These are phyloP conservation scores for Didymella pomorum DNA, from an alignment of 2,329 filamentous ascomycete species.

Conservation along the genomic window DNA sequence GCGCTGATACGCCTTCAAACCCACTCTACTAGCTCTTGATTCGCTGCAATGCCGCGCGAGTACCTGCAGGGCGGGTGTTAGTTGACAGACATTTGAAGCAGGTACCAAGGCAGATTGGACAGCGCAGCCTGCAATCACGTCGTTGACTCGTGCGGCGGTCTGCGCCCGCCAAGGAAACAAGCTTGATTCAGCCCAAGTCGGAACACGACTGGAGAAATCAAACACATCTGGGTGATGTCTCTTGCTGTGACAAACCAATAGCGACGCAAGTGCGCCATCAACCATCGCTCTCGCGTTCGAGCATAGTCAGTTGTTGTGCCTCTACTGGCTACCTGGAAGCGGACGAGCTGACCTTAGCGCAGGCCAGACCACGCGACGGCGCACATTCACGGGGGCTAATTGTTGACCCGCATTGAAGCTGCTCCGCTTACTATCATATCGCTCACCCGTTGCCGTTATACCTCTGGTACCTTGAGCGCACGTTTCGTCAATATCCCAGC, in stretches of 20 bases:
- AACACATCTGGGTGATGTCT: conserved; percentile 18
- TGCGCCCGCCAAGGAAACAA: conserved; percentile 17
- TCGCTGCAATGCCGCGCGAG: conserved; percentile 1
- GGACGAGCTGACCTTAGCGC: conserved; percentile 19
- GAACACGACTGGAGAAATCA: conserved; percentile 5
- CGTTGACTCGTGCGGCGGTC: conserved; percentile 15
- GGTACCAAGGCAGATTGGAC: conserved; percentile 17
- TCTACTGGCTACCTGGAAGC: conserved; percentile 2
- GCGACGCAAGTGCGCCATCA: conserved; percentile 9
- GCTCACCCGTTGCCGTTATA: conserved; percentile 18
- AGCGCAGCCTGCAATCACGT: conserved; percentile 15
- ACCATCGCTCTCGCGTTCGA: background rate
- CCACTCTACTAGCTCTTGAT: conserved; percentile 2
- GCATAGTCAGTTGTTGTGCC: background rate
- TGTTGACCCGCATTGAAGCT: conserved; percentile 20
- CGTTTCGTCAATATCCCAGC: conserved; percentile 16
- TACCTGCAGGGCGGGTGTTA: conserved; percentile 15
- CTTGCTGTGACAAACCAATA: conserved; percentile 18
- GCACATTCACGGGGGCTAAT: conserved; percentile 19
- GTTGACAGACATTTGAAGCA: conserved; percentile 11
- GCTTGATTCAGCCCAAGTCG: conserved; percentile 4
- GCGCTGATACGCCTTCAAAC: background rate
- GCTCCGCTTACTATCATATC: conserved; percentile 21
- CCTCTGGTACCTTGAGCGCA: conserved; percentile 17
- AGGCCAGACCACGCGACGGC: conserved; percentile 22